These are phyloP conservation scores for Solanum hybrid DNA, from an alignment of 305 asterid species.

Conservation along the genomic window DNA sequence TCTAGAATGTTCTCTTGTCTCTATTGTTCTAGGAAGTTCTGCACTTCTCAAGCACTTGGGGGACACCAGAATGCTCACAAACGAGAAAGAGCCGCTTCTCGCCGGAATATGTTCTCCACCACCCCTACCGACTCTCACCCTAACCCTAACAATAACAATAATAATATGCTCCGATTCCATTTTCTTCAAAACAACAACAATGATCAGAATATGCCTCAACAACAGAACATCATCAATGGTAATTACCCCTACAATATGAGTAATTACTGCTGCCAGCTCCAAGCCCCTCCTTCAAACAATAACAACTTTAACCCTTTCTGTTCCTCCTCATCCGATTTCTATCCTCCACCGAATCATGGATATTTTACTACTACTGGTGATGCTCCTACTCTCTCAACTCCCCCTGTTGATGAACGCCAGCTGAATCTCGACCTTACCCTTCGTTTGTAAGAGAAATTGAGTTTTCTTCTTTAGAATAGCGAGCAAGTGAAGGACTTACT, in stretches of 20 bases:
- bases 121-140: conserved; percentile 10
- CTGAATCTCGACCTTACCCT: conserved; percentile 1
- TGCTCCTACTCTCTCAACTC: not conserved
- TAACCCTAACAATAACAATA: not conserved
- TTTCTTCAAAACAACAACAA: not conserved
- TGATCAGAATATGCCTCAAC: not conserved
- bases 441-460: not conserved
- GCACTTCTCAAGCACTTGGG: conserved; percentile 86
- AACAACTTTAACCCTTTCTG: not conserved
- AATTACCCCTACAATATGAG: not conserved
- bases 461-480: not conserved
- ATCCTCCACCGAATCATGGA: not conserved
- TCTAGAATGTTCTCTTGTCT: conserved; percentile 62
- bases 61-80: conserved; percentile 92
- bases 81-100: conserved; percentile 78
- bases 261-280: not conserved
- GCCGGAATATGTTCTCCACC: conserved; percentile 24
- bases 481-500: not conserved
- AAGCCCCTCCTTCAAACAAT: not conserved
- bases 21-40: conserved; percentile 75
- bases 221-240: not conserved
- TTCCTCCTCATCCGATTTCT: not conserved
- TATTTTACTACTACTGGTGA: not conserved
- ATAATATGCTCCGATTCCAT: not conserved
- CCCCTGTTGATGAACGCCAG: not conserved